phyloP scores from a whole-genome alignment of 345 rosid species.

The Gossypium arboreum region DNA sequence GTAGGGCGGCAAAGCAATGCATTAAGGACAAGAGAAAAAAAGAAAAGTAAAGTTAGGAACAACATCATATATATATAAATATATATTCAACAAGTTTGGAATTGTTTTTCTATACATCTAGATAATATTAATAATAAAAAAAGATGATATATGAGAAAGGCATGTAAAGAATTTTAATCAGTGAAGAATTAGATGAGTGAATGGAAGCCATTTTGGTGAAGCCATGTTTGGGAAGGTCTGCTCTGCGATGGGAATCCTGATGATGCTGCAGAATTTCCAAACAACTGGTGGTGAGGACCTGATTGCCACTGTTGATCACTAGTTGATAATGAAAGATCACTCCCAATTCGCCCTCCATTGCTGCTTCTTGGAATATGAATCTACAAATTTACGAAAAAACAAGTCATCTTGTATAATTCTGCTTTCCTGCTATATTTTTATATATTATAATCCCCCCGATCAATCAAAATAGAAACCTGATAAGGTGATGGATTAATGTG shows the following conservation, averaged over 20 bases:
- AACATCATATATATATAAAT: too few species aligned
- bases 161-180: background rate
- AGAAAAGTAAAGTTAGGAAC: too few species aligned
- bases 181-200: slow-evolving; percentile 13
- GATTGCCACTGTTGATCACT: slow-evolving; percentile 47
- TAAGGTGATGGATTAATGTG: slow-evolving; percentile 28
- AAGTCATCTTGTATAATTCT: too few species aligned
- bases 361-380: slow-evolving; percentile 48
- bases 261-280: slow-evolving; percentile 98
- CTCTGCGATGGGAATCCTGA: slow-evolving; percentile 93
- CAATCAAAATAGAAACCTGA: slow-evolving; percentile 20
- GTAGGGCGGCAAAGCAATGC: too few species aligned
- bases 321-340: slow-evolving; percentile 55
- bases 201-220: slow-evolving; percentile 56
- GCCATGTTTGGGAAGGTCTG: slow-evolving; percentile 54
- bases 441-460: background rate
- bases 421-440: background rate
- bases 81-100: too few species aligned
- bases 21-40: too few species aligned
- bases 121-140: background rate
- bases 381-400: background rate
- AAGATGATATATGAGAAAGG: too few species aligned
- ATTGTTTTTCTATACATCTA: too few species aligned
- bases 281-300: slow-evolving; percentile 48
- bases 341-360: slow-evolving; percentile 50